Evolutionary conservation across 192 early-diverging fungal species (phyloP).

Genomic region (Backusella sp.): DNA sequence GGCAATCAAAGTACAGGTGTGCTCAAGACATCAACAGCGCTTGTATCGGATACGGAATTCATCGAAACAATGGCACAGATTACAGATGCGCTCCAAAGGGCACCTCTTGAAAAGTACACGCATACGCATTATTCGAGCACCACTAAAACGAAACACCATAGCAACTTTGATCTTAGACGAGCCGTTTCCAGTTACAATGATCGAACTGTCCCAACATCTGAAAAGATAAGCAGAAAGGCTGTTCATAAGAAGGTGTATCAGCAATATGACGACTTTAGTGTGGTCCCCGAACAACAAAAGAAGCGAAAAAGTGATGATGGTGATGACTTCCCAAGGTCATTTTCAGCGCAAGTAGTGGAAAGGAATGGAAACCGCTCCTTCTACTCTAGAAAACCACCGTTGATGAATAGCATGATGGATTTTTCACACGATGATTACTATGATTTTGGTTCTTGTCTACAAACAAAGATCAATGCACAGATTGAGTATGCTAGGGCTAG

Average conservation of each 20-base stretch:
- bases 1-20: not conserved
- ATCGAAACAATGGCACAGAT: slow-evolving; percentile 15
- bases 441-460: slow-evolving; percentile 8
- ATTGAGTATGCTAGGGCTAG: not conserved
- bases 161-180: not conserved
- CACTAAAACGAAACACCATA: not conserved
- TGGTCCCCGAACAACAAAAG: not conserved
- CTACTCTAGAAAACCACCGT: not conserved
- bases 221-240: not conserved
- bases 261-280: not conserved
- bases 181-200: slow-evolving; percentile 1
- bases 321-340: not conserved
- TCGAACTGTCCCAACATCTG: not conserved
- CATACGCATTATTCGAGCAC: not conserved
- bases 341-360: not conserved
- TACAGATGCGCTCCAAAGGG: slow-evolving; percentile 12
- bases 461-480: not conserved
- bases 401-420: slow-evolving; percentile 2
- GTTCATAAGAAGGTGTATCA: not conserved
- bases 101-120: not conserved
- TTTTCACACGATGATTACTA: not conserved
- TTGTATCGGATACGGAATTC: slow-evolving; percentile 5
- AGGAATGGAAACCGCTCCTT: not conserved
- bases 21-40: not conserved
- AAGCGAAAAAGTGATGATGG: not conserved